A percentile compares a stretch with the other conserved stretches of the same genome.
These are phyloP conservation scores for Phylloporus gajari DNA, from an alignment of 1,284 basidiomycete genomes.

Conservation along the genomic window DNA sequence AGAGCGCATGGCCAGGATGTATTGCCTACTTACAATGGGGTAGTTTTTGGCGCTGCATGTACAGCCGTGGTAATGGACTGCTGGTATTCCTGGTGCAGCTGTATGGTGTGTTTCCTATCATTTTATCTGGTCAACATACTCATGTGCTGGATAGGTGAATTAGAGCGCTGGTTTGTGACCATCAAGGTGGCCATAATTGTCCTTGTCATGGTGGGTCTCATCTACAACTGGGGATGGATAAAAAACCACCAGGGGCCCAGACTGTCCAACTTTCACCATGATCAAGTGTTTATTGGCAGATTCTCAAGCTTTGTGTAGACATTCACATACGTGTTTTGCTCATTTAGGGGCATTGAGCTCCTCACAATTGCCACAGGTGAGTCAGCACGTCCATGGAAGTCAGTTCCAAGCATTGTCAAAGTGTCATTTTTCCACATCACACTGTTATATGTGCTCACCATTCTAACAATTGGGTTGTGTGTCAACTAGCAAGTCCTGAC, in stretches of 20 bases:
- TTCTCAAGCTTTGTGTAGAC: conserved; percentile 64
- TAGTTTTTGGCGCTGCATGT: conserved; percentile 57
- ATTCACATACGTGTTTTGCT: conserved; percentile 70
- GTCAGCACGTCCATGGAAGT: conserved; percentile 65
- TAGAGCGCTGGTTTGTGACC: conserved; percentile 62
- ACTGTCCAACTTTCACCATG: conserved; percentile 61
- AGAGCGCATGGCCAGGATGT: neutral
- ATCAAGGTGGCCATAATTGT: conserved; percentile 68
- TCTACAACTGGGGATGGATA: conserved; percentile 69
- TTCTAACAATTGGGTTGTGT: conserved; percentile 65
- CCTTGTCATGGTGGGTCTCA: conserved; percentile 63
- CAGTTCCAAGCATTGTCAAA: conserved; percentile 74
- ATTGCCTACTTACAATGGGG: neutral
- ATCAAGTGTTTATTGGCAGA: conserved; percentile 64
- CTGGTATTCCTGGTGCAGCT: conserved; percentile 58
- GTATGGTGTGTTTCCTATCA: conserved; percentile 49
- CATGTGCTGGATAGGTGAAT: conserved; percentile 52
- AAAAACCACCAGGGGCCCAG: conserved; percentile 65
- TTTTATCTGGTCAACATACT: neutral
- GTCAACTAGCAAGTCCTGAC: conserved; percentile 64
- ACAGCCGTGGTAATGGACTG: conserved; percentile 62
- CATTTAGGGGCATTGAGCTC: conserved; percentile 80
- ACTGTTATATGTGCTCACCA: conserved; percentile 69
- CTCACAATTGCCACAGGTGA: conserved; percentile 74
- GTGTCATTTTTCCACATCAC: conserved; percentile 75